phyloP scores from a whole-genome alignment of 768 basidiomycete species.

The Tubosaeta brunneosetosa region DNA sequence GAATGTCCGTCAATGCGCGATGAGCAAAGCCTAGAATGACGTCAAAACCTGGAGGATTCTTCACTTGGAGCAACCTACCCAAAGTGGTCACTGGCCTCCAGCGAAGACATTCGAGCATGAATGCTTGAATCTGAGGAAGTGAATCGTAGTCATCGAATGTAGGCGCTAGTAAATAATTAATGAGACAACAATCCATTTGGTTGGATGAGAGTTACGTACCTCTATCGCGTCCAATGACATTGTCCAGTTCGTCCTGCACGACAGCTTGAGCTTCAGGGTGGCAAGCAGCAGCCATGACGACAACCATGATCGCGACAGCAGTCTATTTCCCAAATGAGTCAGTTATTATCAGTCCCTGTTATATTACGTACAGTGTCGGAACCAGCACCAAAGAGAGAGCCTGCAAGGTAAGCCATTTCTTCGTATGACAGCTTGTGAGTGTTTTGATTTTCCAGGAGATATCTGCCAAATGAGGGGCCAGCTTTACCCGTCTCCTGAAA shows the following conservation, averaged over 20 bases:
- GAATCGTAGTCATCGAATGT: constrained; percentile 36
- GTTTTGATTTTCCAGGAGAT: constrained; percentile 51
- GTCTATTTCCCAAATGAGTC: constrained; percentile 29
- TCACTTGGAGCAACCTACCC: constrained; percentile 14
- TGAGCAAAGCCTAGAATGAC: constrained; percentile 50
- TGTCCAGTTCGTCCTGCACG: constrained; percentile 54
- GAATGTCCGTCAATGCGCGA: constrained; percentile 57
- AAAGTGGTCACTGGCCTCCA: constrained; percentile 39
- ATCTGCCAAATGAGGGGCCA: constrained; percentile 49
- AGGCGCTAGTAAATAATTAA: constrained; percentile 27
- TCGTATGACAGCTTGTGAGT: constrained; percentile 51
- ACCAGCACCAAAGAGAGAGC: constrained; percentile 63
- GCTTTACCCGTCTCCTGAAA: constrained; percentile 20
- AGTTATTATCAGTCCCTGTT: background rate
- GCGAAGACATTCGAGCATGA: constrained; percentile 38
- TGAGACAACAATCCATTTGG: background rate
- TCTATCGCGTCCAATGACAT: constrained; percentile 43
- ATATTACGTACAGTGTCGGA: constrained; percentile 48
- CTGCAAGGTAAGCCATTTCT: constrained; percentile 60
- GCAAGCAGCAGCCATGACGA: constrained; percentile 54
- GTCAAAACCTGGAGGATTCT: background rate
- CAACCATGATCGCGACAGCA: constrained; percentile 52
- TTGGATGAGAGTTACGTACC: constrained; percentile 7
- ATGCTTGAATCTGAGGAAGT: constrained; percentile 38
- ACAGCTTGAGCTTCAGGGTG: constrained; percentile 47